These are phyloP conservation scores for Rickenella mellea DNA, from an alignment of 768 basidiomycete species.

Conservation along the genomic window DNA sequence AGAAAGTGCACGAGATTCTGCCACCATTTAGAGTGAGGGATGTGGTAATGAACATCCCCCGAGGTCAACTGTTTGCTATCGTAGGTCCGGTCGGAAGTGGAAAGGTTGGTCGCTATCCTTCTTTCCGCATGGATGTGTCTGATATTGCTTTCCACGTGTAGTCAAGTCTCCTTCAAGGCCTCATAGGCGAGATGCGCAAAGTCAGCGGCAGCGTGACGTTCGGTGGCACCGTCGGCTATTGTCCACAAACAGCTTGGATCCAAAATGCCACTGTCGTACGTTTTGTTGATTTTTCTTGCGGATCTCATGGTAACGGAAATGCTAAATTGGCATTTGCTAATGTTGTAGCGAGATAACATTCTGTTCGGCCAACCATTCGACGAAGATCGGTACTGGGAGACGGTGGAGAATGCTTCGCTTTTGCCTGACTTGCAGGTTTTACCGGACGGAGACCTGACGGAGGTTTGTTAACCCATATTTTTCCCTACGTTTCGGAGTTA, in stretches of 20 bases:
- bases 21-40: constrained; percentile 42
- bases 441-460: constrained; percentile 63
- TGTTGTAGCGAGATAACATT: constrained; percentile 49
- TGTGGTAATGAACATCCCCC: constrained; percentile 41
- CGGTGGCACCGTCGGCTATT: constrained; percentile 59
- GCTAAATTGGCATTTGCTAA: neutral
- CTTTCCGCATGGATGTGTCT: neutral
- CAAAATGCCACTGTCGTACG: constrained; percentile 56
- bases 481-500: neutral
- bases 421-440: constrained; percentile 56
- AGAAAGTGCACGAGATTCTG: constrained; percentile 6
- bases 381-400: constrained; percentile 56
- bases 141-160: constrained; percentile 10
- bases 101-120: constrained; percentile 25
- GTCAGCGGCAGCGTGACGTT: constrained; percentile 43
- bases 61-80: constrained; percentile 52
- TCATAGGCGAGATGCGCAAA: constrained; percentile 64
- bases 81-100: constrained; percentile 66
- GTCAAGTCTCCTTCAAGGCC: constrained; percentile 49
- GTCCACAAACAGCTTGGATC: constrained; percentile 71
- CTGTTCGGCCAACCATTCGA: constrained; percentile 58
- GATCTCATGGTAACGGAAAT: neutral
- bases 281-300: neutral
- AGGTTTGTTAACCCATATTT: constrained; percentile 29
- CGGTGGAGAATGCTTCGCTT: constrained; percentile 48